A percentile compares a stretch with the other conserved stretches of the same genome.
Evolutionary conservation across 1,139 yeast species (phyloP).

Genomic region (Yamadazyma jaroonii): DNA sequence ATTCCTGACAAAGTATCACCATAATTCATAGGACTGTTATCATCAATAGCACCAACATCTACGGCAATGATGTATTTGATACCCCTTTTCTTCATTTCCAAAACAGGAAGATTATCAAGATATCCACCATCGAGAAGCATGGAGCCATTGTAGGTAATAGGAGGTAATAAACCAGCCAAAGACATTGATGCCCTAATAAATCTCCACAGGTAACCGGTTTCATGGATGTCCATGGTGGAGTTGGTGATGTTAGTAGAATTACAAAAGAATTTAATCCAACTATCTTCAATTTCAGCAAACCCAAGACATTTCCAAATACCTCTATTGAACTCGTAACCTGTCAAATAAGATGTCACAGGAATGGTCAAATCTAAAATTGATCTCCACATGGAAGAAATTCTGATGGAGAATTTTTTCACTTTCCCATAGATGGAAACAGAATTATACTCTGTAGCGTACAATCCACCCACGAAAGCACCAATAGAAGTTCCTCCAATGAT

Average conservation of each 20-base stretch:
- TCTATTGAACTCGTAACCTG: conserved; percentile 95
- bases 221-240: conserved; percentile 92
- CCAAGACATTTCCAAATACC: conserved; percentile 97
- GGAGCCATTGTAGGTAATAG: conserved; percentile 82
- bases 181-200: conserved; percentile 97
- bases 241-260: conserved; percentile 96
- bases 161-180: conserved; percentile 89
- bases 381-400: conserved; percentile 87
- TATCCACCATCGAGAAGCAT: conserved; percentile 97
- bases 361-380: conserved; percentile 80
- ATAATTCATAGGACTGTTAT: conserved; percentile 82
- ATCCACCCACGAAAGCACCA: conserved; percentile 93
- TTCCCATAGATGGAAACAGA: conserved; percentile 88
- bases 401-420: conserved; percentile 79
- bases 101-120: conserved; percentile 88
- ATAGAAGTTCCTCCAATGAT: conserved; percentile 95
- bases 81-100: conserved; percentile 86
- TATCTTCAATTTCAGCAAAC: conserved; percentile 88
- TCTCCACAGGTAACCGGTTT: conserved; percentile 92
- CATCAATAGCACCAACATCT: conserved; percentile 97
- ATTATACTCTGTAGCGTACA: conserved; percentile 90
- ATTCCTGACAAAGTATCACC: conserved; percentile 93
- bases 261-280: conserved; percentile 86
- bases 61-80: conserved; percentile 88
- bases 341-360: conserved; percentile 91